Conservation (phyloP, 768 basidiomycete species). For the Kwoniella mangroviensis region DNA sequence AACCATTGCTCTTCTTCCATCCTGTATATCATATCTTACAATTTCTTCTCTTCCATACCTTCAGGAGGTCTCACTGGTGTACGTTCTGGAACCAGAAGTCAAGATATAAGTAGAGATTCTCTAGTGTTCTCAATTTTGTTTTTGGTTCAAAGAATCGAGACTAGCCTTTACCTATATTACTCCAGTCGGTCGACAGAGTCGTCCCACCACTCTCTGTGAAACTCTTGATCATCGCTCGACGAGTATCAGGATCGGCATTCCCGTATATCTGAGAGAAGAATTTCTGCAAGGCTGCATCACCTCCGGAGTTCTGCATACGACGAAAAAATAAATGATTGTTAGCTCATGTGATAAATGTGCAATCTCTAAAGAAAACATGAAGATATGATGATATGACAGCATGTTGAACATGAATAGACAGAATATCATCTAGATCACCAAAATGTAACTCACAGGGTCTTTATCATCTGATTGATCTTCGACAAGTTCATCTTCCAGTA, state of each 20-base stretch:
- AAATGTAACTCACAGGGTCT: constrained; percentile 34
- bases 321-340: no score
- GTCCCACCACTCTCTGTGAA: constrained; percentile 95
- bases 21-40: not conserved
- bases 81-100: constrained; percentile 26
- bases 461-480: constrained; percentile 66
- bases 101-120: not conserved
- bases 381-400: no score
- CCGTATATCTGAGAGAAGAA: constrained; percentile 83
- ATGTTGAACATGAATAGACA: no score
- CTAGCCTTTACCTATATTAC: constrained; percentile 72
- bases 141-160: not conserved
- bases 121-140: not conserved
- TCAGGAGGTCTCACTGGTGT: constrained; percentile 75
- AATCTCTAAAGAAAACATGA: no score
- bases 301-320: constrained; percentile 74
- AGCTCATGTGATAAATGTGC: no score
- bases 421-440: no score
- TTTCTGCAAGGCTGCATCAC: constrained; percentile 79
- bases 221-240: constrained; percentile 96
- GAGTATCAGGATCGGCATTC: constrained; percentile 89
- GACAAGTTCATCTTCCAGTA: constrained; percentile 72
- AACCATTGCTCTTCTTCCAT: not conserved
- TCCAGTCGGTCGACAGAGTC: constrained; percentile 94
- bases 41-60: constrained; percentile 79